Evolutionary conservation across 305 asterid genomes (phyloP), one percentile per base, ranked within the genome.

Genomic region (Withania somnifera): DNA sequence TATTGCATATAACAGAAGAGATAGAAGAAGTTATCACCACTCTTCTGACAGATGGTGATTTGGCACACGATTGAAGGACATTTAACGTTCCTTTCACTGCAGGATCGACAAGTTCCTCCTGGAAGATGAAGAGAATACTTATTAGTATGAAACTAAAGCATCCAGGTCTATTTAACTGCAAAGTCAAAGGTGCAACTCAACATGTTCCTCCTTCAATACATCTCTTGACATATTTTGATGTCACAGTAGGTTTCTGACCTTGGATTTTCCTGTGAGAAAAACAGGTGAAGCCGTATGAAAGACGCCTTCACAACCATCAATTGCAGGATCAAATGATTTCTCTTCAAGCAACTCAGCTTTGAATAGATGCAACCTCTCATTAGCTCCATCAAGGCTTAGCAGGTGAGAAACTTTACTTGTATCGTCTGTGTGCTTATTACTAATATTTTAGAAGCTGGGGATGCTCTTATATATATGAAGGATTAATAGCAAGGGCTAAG

Each of bases 201-300:
- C 88, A 84, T 86, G 84, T 2, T 83, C 88, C 30, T 86, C 84
- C 54, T 40, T 40, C 11, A 40, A 73, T 6, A 42, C 42, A 7
- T 71, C 78, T 45, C 57, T 71, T 24, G 22, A 71, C 57, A 42
- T 19, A 19, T 11, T 68, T 68, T 19, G 77, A 68, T 42, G 34
- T 68, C 54, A 11, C 77, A 20, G 11, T 15, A 75, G 45, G 40
- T 51, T 50, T 50, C 79, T 47, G 15, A 75, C 79, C 79, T 75
- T 75, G 22, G 79, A 47, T 50, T 75, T 75, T 6, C 61, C 26
- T 9, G 76, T 75, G 42, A 83, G 58, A 7, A 78, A n/a, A 67
- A 90, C 89, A 1, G 93, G 93, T 14, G 93, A 86, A 17, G 93
- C 93, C 0, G 90, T 86, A 83, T 90, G 93, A 24, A 90, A 90